Percentiles rank a stretch among this genome's conserved stretches.
Conservation (phyloP, 2,329 filamentous ascomycete species). For the Beauveria caledonica region DNA sequence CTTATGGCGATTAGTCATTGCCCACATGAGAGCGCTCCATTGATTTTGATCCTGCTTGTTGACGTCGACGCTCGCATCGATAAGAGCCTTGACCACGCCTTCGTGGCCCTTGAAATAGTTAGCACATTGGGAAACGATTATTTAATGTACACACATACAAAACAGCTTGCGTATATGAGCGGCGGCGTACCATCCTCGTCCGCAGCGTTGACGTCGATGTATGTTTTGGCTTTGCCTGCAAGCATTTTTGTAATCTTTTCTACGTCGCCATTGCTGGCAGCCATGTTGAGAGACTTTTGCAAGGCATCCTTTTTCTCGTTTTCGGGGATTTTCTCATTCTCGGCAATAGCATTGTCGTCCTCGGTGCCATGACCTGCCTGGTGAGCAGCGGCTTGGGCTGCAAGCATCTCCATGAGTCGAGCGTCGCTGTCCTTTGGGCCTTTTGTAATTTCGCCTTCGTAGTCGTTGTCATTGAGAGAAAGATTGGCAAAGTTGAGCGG, state of each 20-base stretch:
- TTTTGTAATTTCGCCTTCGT: constrained; percentile 52
- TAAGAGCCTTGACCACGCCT: constrained; percentile 72
- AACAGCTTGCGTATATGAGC: constrained; percentile 95
- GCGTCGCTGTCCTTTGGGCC: constrained; percentile 67
- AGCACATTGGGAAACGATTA: constrained; percentile 6
- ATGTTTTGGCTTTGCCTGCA: constrained; percentile 61
- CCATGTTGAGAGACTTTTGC: constrained; percentile 87
- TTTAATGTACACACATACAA: constrained; percentile 50
- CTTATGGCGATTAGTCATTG: constrained; percentile 97
- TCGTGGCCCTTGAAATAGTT: constrained; percentile 62
- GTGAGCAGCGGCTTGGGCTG: constrained; percentile 75
- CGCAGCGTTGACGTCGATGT: constrained; percentile 75
- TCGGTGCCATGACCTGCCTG: constrained; percentile 63
- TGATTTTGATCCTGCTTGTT: constrained; percentile 93
- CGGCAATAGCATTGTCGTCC: constrained; percentile 71
- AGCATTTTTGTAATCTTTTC: constrained; percentile 71
- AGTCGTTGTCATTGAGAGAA: constrained; percentile 71
- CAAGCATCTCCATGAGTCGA: constrained; percentile 90
- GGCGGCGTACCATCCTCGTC: constrained; percentile 96
- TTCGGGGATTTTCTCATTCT: constrained; percentile 63
- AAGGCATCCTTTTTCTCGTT: constrained; percentile 72
- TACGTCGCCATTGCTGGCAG: constrained; percentile 90
- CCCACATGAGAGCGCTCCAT: constrained; percentile 99
- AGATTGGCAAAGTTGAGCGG: constrained; percentile 76
- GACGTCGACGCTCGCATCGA: constrained; percentile 79